Evolutionary conservation across 2,329 filamentous ascomycete genomes (phyloP).

Genomic region (Cercospora zeina): DNA sequence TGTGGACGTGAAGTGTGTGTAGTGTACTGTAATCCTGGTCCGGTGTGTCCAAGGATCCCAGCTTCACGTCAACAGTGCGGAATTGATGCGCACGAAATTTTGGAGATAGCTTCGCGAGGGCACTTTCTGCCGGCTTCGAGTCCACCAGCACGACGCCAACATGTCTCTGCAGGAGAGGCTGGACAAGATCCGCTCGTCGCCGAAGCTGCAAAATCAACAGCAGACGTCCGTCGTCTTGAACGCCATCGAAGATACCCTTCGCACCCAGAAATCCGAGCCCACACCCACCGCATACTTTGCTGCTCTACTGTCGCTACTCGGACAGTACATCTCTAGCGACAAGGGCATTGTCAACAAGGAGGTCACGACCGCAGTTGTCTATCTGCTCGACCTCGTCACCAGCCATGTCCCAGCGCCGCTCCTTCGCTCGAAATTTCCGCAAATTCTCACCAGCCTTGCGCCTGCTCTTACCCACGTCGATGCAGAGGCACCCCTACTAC

Average conservation of each 20-base stretch:
- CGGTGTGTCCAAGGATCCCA: not conserved
- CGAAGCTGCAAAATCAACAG: conserved; percentile 92
- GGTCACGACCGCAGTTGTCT: conserved; percentile 81
- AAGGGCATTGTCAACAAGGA: conserved; percentile 74
- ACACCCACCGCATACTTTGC: conserved; percentile 93
- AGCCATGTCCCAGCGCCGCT: conserved; percentile 81
- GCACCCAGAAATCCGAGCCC: conserved; percentile 78
- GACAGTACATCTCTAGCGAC: conserved; percentile 66
- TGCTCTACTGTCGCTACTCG: conserved; percentile 84
- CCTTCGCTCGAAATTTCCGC: conserved; percentile 89
- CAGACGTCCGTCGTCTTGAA: conserved; percentile 85
- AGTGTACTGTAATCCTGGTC: not conserved
- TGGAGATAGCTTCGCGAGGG: conserved; percentile 2
- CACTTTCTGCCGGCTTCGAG: not conserved
- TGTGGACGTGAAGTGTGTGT: not conserved
- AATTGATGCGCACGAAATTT: conserved; percentile 7
- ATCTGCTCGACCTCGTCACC: conserved; percentile 90
- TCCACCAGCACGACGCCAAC: conserved; percentile 21
- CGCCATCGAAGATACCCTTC: conserved; percentile 89
- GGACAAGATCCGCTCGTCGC: conserved; percentile 88
- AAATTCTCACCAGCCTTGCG: conserved; percentile 83
- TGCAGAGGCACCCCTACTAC: conserved; percentile 81
- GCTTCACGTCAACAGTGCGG: conserved; percentile 4
- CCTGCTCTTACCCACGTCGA: conserved; percentile 77
- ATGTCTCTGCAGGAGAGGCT: conserved; percentile 82